phyloP scores from a whole-genome alignment of 768 basidiomycete genomes.

The Boletellus ananiceps region DNA sequence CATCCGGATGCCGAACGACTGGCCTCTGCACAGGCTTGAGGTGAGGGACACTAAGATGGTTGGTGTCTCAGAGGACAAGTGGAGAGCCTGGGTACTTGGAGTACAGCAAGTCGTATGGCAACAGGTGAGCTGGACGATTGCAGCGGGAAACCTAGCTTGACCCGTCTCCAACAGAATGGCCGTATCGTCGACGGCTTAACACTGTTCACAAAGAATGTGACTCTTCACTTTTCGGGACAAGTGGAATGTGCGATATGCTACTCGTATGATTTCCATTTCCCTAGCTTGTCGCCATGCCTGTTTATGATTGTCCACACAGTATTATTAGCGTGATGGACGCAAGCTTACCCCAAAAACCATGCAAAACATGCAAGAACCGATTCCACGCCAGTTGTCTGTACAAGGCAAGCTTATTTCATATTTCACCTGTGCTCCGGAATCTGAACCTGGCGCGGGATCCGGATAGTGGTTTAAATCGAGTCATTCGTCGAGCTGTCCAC shows the following conservation, averaged over 20 bases:
- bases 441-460: not conserved
- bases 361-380: constrained; percentile 90
- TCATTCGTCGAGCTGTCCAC: constrained; percentile 85
- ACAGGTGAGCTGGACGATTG: constrained; percentile 51
- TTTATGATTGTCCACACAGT: constrained; percentile 35
- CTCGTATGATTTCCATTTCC: constrained; percentile 48
- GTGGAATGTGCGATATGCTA: constrained; percentile 97
- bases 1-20: constrained; percentile 82
- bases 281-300: not conserved
- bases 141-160: not conserved
- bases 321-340: constrained; percentile 91
- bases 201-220: constrained; percentile 92
- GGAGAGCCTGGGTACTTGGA: constrained; percentile 91
- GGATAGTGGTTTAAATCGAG: constrained; percentile 83
- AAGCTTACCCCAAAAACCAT: constrained; percentile 82
- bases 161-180: constrained; percentile 59
- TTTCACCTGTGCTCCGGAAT: not conserved
- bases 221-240: constrained; percentile 90
- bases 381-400: constrained; percentile 92
- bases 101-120: constrained; percentile 89
- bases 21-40: constrained; percentile 85
- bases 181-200: constrained; percentile 82
- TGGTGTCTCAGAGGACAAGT: constrained; percentile 84
- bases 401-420: constrained; percentile 49
- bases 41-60: constrained; percentile 80